phyloP scores from a whole-genome alignment of 192 early-diverging fungal species.

The Thamnidium elegans region DNA sequence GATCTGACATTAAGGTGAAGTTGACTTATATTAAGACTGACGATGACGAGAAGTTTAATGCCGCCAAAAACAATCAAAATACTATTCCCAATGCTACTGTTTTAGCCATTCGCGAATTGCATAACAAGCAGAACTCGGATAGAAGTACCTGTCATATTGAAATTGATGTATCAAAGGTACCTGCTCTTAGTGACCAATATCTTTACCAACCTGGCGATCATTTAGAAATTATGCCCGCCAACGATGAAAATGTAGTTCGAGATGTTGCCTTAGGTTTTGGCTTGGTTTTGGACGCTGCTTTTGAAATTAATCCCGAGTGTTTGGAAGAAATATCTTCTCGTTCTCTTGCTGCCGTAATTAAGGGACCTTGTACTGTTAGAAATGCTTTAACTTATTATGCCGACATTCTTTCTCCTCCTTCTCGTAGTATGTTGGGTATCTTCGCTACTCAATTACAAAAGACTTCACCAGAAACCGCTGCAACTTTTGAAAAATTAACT shows the following conservation, averaged over 20 bases:
- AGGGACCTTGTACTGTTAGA: conserved; percentile 46
- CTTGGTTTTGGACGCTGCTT: conserved; percentile 46
- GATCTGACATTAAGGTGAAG: conserved; percentile 8
- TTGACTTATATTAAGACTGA: conserved; percentile 9
- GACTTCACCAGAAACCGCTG: conserved; percentile 33
- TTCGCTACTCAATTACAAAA: conserved; percentile 40
- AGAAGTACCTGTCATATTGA: conserved; percentile 45
- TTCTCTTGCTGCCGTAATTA: conserved; percentile 44
- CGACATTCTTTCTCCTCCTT: conserved; percentile 41
- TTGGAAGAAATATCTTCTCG: conserved; percentile 32
- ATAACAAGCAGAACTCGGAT: conserved; percentile 34
- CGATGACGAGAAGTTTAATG: conserved; percentile 10
- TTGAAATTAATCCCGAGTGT: conserved; percentile 37
- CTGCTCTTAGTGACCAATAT: conserved; percentile 9
- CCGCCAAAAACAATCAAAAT: conserved; percentile 13
- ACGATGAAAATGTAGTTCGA: conserved; percentile 37
- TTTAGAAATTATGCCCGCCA: conserved; percentile 47
- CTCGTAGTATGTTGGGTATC: conserved; percentile 32
- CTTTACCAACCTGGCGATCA: conserved; percentile 52
- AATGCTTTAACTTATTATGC: conserved; percentile 48
- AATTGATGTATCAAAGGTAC: conserved; percentile 21
- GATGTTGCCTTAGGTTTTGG: conserved; percentile 40
- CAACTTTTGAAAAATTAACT: conserved; percentile 25
- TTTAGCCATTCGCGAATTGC: conserved; percentile 35
- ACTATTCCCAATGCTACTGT: conserved; percentile 29